Evolutionary conservation across 202 grass and related monocot genomes (phyloP).

Genomic region (Setaria italica): DNA sequence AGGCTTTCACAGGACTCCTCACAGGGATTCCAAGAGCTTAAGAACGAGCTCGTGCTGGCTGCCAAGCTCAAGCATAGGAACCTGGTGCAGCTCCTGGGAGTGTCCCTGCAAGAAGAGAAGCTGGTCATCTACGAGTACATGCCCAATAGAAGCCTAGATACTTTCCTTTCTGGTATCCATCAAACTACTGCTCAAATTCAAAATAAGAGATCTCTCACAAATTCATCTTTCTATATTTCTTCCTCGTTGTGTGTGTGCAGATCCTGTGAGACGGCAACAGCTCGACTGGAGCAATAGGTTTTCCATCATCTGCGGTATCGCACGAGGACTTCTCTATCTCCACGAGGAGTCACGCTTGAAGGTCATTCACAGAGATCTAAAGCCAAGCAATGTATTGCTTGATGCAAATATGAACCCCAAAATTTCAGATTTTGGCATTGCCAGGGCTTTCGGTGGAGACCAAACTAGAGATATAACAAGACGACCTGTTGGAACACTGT

Average conservation of each 20-base stretch:
- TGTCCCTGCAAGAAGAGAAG: conserved; percentile 20
- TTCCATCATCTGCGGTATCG: not conserved
- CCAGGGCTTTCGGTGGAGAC: not conserved
- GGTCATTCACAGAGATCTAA: conserved; percentile 27
- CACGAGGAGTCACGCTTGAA: not conserved
- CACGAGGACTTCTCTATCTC: not conserved
- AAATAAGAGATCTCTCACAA: not conserved
- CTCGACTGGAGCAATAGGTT: not conserved
- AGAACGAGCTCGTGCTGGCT: conserved; percentile 27
- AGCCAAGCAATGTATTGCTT: conserved; percentile 36
- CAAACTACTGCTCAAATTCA: not conserved
- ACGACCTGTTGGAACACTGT: conserved; percentile 7
- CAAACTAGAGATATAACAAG: conserved; percentile 2
- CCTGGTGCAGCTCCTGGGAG: conserved; percentile 1
- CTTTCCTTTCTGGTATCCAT: not conserved
- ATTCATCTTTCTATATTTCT: not conserved
- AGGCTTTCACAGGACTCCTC: conserved; percentile 1
- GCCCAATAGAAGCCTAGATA: conserved; percentile 26
- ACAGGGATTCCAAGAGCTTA: conserved; percentile 37
- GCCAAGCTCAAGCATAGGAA: conserved; percentile 19
- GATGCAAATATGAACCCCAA: conserved; percentile 28
- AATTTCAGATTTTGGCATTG: conserved; percentile 13
- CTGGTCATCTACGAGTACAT: conserved; percentile 14
- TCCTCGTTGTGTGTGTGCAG: not conserved
- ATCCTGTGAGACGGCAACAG: not conserved